Evolutionary conservation across 768 basidiomycete species (phyloP), one percentile per base, ranked within the genome.

Genomic region (Saitozyma podzolica): DNA sequence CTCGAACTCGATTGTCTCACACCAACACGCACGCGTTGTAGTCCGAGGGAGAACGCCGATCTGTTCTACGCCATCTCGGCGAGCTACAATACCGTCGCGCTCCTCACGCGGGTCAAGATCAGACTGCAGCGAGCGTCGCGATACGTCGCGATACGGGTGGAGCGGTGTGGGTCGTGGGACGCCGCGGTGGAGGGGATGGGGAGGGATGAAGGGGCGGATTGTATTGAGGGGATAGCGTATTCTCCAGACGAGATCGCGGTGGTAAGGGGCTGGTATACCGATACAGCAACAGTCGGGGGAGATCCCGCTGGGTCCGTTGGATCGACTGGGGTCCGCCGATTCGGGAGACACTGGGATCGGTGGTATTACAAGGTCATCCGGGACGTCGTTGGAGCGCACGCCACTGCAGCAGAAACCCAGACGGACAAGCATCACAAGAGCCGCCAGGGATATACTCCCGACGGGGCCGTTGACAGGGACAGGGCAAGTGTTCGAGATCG

Each of bases 351-450:
- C 40, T 66, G 55, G 55, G 64, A 66, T 47, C 40, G 49, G 29
- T 66, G 64, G 64, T 66, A 66, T 41, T 66, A 62, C 60, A 66
- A 66, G 57, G 9, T 45, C n/a, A 58, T 66, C 56, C 17, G 40
- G 13, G 50, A 51, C 19, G 2, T 29, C 29, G 29, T 29, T 5
- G 29, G 29, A 29, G 5, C 29, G 5, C 29, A 5, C 29, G 29
- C 29, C 29, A 5, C 29, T 29, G 29, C 29, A 29, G 29, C 29
- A 29, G 29, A 29, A 5, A 29, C 29, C 29, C 29, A 29, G 29
- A 29, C 5, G 29, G 29, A 29, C 29, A 29, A 29, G 29, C 2
- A 29, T 5, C 29, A 29, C 5, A 29, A 29, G 29, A 29, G 5
- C 5, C 29, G 5, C 29, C 29, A 2, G 5, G 29, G 5, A 29